Evolutionary conservation across 2,329 filamentous ascomycete genomes (phyloP).

Genomic region (Parastagonospora avenae): DNA sequence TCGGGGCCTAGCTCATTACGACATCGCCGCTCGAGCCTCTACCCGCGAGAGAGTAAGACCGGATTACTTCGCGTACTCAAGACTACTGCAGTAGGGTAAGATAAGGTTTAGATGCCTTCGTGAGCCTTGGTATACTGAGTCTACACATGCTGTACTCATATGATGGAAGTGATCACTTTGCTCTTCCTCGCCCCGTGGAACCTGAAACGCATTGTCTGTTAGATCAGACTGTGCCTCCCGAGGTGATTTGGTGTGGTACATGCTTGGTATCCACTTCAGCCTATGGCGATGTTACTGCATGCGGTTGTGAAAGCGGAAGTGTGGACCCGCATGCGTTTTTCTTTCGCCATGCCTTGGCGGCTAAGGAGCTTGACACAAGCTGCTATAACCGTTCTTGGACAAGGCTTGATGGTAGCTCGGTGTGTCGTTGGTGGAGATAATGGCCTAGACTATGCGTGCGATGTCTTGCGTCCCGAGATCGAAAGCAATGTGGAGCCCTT

Average conservation of each 20-base stretch:
- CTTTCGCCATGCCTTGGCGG: constrained; percentile 1
- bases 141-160: no score
- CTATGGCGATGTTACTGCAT: background rate
- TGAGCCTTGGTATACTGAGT: no score
- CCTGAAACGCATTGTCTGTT: no score
- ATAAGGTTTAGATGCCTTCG: no score
- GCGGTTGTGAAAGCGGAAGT: background rate
- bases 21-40: background rate
- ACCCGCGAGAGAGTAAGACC: no score
- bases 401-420: constrained; percentile 11
- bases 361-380: constrained; percentile 2
- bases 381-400: constrained; percentile 6
- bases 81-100: no score
- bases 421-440: constrained; percentile 20
- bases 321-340: background rate
- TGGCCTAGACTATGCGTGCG: constrained; percentile 11
- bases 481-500: constrained; percentile 3
- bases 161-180: no score
- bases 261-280: no score
- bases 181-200: no score
- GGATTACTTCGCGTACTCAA: no score
- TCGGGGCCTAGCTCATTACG: constrained; percentile 9
- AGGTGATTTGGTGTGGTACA: no score
- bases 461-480: constrained; percentile 16
- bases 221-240: no score